phyloP scores from a whole-genome alignment of 1,139 yeast species.

The Taphrina betulina region DNA sequence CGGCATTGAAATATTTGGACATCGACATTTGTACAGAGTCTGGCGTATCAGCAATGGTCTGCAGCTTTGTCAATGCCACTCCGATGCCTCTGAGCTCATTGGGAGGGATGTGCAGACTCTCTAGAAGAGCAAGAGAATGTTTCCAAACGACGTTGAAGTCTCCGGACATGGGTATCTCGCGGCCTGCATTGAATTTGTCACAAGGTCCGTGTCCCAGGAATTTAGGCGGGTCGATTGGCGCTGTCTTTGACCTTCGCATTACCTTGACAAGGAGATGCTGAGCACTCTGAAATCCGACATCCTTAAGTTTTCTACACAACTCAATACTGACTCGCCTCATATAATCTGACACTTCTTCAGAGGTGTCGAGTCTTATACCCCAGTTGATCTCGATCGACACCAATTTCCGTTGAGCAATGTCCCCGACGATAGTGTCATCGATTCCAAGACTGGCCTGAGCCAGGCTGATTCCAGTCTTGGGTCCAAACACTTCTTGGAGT shows the following conservation, averaged over 20 bases:
- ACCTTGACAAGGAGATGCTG: constrained; percentile 58
- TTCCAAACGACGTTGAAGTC: constrained; percentile 55
- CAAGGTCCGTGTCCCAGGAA: constrained; percentile 82
- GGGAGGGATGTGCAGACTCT: constrained; percentile 61
- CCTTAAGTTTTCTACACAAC: constrained; percentile 54
- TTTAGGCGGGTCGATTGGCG: constrained; percentile 74
- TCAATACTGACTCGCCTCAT: constrained; percentile 60
- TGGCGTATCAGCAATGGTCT: not conserved
- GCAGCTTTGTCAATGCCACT: constrained; percentile 59
- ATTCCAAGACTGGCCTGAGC: constrained; percentile 62
- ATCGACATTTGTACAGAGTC: constrained; percentile 9
- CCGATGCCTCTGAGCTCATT: constrained; percentile 76
- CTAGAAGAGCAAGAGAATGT: constrained; percentile 58
- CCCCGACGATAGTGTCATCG: constrained; percentile 60
- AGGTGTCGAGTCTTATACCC: constrained; percentile 73
- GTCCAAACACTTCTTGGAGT: constrained; percentile 58
- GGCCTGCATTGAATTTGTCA: constrained; percentile 54
- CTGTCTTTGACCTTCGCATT: constrained; percentile 61
- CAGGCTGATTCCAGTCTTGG: constrained; percentile 66
- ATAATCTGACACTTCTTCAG: constrained; percentile 64
- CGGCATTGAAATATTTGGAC: constrained; percentile 2
- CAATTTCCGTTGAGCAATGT: constrained; percentile 59
- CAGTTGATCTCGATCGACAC: constrained; percentile 87
- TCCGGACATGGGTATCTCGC: constrained; percentile 20
- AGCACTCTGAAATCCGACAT: constrained; percentile 55